A percentile compares a stretch with the other conserved stretches of the same genome.
These are phyloP conservation scores for Verticillium nubilum DNA, from an alignment of 2,329 filamentous ascomycete species.

Conservation along the genomic window DNA sequence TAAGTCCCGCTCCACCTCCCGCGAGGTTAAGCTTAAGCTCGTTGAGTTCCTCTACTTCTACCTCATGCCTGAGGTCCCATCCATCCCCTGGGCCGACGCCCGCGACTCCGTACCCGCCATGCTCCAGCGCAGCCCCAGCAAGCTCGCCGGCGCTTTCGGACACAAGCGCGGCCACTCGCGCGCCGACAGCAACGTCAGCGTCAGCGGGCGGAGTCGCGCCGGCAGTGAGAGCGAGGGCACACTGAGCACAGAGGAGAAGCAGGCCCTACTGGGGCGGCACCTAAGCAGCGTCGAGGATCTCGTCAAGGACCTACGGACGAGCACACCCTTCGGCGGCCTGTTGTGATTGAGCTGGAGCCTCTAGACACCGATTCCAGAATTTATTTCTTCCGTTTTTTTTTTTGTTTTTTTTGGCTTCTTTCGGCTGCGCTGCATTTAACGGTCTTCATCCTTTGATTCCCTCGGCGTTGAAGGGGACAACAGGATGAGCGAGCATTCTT, in stretches of 20 bases:
- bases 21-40: slow-evolving; percentile 91
- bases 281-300: slow-evolving; percentile 79
- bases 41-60: slow-evolving; percentile 98
- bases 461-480: slow-evolving; percentile 9
- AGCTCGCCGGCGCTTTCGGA: slow-evolving; percentile 55
- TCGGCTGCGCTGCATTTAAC: slow-evolving; percentile 1
- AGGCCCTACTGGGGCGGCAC: slow-evolving; percentile 69
- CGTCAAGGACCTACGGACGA: slow-evolving; percentile 76
- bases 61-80: slow-evolving; percentile 82
- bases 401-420: slow-evolving; percentile 10
- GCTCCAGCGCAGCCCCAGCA: slow-evolving; percentile 63
- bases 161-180: slow-evolving; percentile 17
- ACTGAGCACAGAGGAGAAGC: slow-evolving; percentile 76
- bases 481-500: slow-evolving; percentile 2
- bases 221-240: slow-evolving; percentile 37
- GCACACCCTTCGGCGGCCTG: slow-evolving; percentile 65
- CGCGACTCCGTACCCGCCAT: slow-evolving; percentile 43
- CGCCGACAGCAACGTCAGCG: slow-evolving; percentile 22
- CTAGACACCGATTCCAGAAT: too few species aligned
- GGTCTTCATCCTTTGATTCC: slow-evolving; percentile 6
- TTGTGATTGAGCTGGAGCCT: slow-evolving; percentile 29
- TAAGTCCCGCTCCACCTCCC: slow-evolving; percentile 77
- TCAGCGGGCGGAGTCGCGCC: slow-evolving; percentile 25
- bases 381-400: slow-evolving; percentile 2
- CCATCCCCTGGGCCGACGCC: slow-evolving; percentile 43